Percentiles rank a stretch among this genome's conserved stretches.
phyloP scores from a whole-genome alignment of 352 stramenopile species.

The Globisporangium irregulare region DNA sequence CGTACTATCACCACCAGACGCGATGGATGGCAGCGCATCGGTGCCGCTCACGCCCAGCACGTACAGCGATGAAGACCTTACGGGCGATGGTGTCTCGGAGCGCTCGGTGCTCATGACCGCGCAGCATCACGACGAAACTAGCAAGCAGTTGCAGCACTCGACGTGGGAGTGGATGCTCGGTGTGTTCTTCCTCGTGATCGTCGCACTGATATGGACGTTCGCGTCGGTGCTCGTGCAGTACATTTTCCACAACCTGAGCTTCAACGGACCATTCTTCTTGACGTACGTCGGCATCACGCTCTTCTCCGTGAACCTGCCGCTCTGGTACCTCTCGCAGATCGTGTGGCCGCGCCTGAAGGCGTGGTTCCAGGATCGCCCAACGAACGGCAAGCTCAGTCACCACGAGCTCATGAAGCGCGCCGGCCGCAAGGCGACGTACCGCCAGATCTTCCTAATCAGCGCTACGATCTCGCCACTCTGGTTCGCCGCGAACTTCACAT shows the following conservation, averaged over 20 bases:
- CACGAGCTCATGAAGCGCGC: conserved; percentile 29
- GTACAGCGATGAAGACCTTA: conserved; percentile 7
- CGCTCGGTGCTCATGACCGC: conserved; percentile 26
- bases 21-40: conserved; percentile 14
- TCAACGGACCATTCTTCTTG: conserved; percentile 86
- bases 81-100: conserved; percentile 19
- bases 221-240: conserved; percentile 87
- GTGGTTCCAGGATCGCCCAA: conserved; percentile 37
- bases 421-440: conserved; percentile 33
- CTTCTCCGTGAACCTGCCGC: conserved; percentile 81
- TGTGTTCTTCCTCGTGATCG: conserved; percentile 66
- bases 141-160: conserved; percentile 25
- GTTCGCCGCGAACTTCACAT: conserved; percentile 95
- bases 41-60: conserved; percentile 5
- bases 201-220: conserved; percentile 83
- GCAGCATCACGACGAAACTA: not conserved
- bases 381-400: conserved; percentile 37
- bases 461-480: conserved; percentile 89
- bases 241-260: conserved; percentile 85
- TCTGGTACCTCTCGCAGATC: conserved; percentile 66
- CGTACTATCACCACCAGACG: not conserved
- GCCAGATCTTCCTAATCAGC: conserved; percentile 39
- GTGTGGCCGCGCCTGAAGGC: conserved; percentile 33
- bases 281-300: conserved; percentile 87
- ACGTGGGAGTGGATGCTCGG: conserved; percentile 69